Base-by-base conservation (phyloP, 805 yeast species). In the Hanseniaspora vineae region DNA sequence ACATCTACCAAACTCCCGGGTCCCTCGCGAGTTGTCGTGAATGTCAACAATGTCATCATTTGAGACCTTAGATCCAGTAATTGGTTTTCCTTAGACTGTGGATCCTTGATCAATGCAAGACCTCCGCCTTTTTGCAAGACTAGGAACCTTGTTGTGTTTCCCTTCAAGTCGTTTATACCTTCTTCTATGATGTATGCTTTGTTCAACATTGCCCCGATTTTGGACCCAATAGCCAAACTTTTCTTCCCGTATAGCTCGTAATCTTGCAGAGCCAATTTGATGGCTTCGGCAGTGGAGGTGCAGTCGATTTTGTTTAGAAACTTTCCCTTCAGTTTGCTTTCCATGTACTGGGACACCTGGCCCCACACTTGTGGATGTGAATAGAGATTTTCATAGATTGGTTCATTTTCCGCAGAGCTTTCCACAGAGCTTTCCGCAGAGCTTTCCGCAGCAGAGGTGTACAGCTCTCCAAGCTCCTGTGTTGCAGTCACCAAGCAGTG, bases 291-390 rank as follows among this genome's bases (percentile, higher is more conserved):
- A 0, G 97, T 90, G 0, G 96, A 86, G 1, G 74, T 70, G 2
- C 81, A 71, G 62, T 88, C 96, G 15, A 83, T 69, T 50, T 65
- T 71, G 46, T 61, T 55, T 14, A 66, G 64, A 37, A 67, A 62
- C 43, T 57, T 58, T 13, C 59, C 48, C 39, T 58, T 50, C 58
- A 68, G 51, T 52, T 50, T 46, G 13, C 46, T 52, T 17, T 67
- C 58, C 40, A 84, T 59, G 67, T 84, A 92, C 19, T 67, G 61
- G 2, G 73, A 67, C 45, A 85, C 81, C 61, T 90, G 98, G 10
- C 96, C 94, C 98, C 98, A 90, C 0, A 89, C 98, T 62, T 90
- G 98, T 1, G 98, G 97, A 64, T 90, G 98, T 2, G 96, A 84
- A 66, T 84, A 85, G 17, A 90, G 73, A 32, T 71, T 75, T 14